Percentiles rank a stretch among this genome's conserved stretches.
These are phyloP conservation scores for Neofusicoccum laricinum DNA, from an alignment of 2,329 filamentous ascomycete species.

Conservation along the genomic window DNA sequence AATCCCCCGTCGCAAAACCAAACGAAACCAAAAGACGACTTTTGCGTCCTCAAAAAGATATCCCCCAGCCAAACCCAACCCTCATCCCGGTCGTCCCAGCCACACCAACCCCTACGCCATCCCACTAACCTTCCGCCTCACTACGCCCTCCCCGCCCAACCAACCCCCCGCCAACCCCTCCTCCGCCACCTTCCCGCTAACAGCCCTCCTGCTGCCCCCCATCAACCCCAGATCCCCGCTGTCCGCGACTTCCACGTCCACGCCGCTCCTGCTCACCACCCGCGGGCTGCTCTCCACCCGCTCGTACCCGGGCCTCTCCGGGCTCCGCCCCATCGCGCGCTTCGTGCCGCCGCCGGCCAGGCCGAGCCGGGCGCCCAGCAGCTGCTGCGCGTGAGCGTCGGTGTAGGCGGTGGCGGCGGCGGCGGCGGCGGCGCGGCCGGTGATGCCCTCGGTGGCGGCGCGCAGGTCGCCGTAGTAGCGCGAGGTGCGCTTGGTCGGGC, in stretches of 20 bases:
- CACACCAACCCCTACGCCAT: constrained; percentile 21
- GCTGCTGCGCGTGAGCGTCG: constrained; percentile 26
- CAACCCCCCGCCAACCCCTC: constrained; percentile 57
- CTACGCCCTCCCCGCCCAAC: constrained; percentile 23
- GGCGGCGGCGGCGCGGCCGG: constrained; percentile 20
- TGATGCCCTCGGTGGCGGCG: constrained; percentile 39
- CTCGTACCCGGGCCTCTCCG: constrained; percentile 28
- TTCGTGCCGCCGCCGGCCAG: constrained; percentile 19
- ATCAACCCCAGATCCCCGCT: constrained; percentile 34
- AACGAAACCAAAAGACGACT: background rate
- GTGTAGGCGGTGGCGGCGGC: constrained; percentile 21
- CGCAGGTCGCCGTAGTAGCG: constrained; percentile 49
- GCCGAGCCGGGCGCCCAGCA: constrained; percentile 9
- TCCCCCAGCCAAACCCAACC: background rate
- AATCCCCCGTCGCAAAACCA: background rate
- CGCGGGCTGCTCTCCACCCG: constrained; percentile 36
- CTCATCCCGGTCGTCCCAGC: background rate
- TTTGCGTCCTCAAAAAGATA: background rate
- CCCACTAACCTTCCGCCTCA: constrained; percentile 41
- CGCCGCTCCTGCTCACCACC: constrained; percentile 47
- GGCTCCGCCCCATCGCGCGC: constrained; percentile 29
- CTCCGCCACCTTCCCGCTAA: constrained; percentile 71
- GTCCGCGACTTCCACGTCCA: constrained; percentile 45
- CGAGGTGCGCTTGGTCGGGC: constrained; percentile 28
- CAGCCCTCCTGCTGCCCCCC: constrained; percentile 47